Percentiles rank a stretch among this genome's conserved stretches.
Conservation (phyloP, 2,329 filamentous ascomycete species). For the Alternaria ventricosa region DNA sequence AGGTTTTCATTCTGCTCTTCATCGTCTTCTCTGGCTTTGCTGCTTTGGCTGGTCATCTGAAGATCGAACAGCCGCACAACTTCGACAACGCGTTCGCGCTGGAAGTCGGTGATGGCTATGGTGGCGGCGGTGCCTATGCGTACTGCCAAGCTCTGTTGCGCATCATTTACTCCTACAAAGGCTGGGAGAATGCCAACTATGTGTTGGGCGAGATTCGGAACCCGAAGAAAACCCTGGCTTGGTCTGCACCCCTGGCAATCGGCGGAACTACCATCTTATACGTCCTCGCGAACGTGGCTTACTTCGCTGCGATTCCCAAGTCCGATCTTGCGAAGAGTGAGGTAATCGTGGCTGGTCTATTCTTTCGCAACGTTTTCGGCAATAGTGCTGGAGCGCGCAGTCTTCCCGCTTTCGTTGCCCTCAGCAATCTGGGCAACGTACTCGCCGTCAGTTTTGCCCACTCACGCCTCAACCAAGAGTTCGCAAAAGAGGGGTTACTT, state of each 20-base stretch:
- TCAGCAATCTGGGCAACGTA: slow-evolving; percentile 69
- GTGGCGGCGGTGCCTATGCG: slow-evolving; percentile 43
- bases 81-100: slow-evolving; percentile 65
- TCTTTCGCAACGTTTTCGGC: slow-evolving; percentile 69
- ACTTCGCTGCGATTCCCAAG: slow-evolving; percentile 69
- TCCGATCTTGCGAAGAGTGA: slow-evolving; percentile 64
- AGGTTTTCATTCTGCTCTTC: slow-evolving; percentile 65
- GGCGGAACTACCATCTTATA: slow-evolving; percentile 67
- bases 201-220: slow-evolving; percentile 65
- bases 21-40: slow-evolving; percentile 65
- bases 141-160: slow-evolving; percentile 66
- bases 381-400: slow-evolving; percentile 56
- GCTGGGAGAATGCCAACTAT: slow-evolving; percentile 62
- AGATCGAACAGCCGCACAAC: slow-evolving; percentile 59
- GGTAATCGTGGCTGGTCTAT: slow-evolving; percentile 66
- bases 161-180: slow-evolving; percentile 67
- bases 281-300: slow-evolving; percentile 69
- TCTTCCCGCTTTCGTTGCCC: slow-evolving; percentile 61
- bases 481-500: slow-evolving; percentile 73
- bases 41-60: slow-evolving; percentile 41
- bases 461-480: slow-evolving; percentile 66
- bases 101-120: slow-evolving; percentile 39
- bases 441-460: slow-evolving; percentile 67
- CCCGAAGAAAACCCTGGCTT: slow-evolving; percentile 60
- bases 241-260: slow-evolving; percentile 65